phyloP scores from a whole-genome alignment of 805 yeast genomes.

The Myxozyma neglecta region DNA sequence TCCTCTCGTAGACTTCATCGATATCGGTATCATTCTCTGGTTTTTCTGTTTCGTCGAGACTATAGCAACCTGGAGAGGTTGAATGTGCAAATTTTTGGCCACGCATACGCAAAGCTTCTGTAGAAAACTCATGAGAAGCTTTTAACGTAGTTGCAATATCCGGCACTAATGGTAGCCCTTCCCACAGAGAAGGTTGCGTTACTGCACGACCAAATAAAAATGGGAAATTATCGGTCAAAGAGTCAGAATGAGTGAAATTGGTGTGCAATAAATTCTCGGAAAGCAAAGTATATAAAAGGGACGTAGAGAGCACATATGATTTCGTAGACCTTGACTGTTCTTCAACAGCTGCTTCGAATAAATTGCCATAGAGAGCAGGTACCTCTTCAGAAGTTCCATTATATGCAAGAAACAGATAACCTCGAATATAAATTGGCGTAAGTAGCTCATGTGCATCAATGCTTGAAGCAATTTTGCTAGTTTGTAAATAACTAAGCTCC shows the following conservation, averaged over 20 bases:
- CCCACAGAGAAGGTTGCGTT: not conserved
- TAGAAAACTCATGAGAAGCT: not conserved
- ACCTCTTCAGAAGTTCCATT: not conserved
- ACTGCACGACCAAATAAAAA: not conserved
- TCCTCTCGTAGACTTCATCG: not conserved
- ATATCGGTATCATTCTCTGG: not conserved
- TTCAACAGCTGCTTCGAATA: not conserved
- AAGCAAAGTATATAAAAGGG: slow-evolving; percentile 17
- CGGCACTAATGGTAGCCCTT: not conserved
- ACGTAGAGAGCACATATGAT: not conserved
- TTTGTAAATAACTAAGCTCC: slow-evolving; percentile 8
- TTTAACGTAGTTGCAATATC: not conserved
- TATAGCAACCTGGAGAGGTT: slow-evolving; percentile 21
- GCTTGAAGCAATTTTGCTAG: not conserved
- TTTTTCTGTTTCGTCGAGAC: not conserved
- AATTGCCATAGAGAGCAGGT: slow-evolving; percentile 12
- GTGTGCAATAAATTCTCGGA: not conserved
- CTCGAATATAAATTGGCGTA: slow-evolving; percentile 25
- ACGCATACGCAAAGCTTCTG: slow-evolving; percentile 3
- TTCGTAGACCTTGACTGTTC: not conserved
- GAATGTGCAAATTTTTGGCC: slow-evolving; percentile 7
- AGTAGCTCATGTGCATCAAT: slow-evolving; percentile 16
- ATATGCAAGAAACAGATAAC: slow-evolving; percentile 19
- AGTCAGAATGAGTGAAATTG: not conserved
- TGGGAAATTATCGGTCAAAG: not conserved